Base-by-base conservation (phyloP, 495 filamentous ascomycete species). In the Penicillium silybi region DNA sequence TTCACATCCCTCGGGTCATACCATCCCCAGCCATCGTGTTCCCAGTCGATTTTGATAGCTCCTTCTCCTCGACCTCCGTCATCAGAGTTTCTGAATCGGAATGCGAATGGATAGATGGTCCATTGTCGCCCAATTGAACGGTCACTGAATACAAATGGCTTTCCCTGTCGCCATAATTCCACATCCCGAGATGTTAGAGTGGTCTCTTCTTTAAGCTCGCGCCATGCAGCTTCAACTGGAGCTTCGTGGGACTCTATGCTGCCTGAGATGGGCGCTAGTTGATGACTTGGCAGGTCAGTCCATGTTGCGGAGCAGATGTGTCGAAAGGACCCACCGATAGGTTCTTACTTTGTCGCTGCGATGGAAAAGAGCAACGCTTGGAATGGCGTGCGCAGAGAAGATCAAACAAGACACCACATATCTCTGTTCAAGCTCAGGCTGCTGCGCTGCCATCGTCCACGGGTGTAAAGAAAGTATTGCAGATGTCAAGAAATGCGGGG, bases 141-240 rank as follows among this genome's bases (percentile, higher is more conserved):
- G 52, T 87, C 85, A 13, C 50, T 51, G 52, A 87, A 85, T 8
- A 73, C 65, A 59, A 78, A 87, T 19, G 76, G 71, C 43, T 83
- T 81, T 15, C 85, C 85, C 4, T 74, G 70, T 29, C 83, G 75
- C 52, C 81, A 74, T 16, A 82, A 69, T 1, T 64, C 59, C 17
- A 86, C 48, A 0, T 77, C 72, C 0, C 62, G 48, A 0, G 67
- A 42, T 0, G 70, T 75, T 6, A 88, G 63, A 0, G 64, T 69
- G 0, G 85, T 87, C 57, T 87, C 85, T 66, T 88, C 85, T 4
- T 56, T 47, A 13, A 88, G 65, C 58, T 86, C 84, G 18, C 85
- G 78, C 72, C 78, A 80, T 41, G 85, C 85, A 0, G 83, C 74
- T 2, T 66, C 59, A 17, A 82, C 52, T 0, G 83, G 77, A 1